These are phyloP conservation scores for Rhododendron kiyosumense DNA, from an alignment of 148 eudicot genomes.

Conservation along the genomic window DNA sequence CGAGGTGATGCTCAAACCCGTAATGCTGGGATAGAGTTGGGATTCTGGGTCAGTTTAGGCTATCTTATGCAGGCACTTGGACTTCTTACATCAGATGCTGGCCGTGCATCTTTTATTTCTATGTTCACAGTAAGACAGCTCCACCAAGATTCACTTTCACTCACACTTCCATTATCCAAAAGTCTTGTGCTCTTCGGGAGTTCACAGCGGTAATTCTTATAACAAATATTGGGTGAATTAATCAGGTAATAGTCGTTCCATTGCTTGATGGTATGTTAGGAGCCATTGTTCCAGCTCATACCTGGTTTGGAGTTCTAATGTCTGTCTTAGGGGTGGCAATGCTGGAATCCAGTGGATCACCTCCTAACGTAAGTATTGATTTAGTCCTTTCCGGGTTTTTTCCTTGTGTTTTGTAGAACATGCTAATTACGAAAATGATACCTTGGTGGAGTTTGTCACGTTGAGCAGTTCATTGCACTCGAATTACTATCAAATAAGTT, in stretches of 20 bases:
- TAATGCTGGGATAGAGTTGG: constrained; percentile 60
- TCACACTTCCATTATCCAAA: not conserved
- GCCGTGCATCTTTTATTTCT: constrained; percentile 65
- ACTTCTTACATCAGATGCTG: constrained; percentile 71
- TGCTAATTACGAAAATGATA: not conserved
- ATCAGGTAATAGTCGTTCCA: constrained; percentile 72
- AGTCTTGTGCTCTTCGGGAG: not conserved
- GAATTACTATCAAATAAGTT: not conserved
- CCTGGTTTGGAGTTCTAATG: constrained; percentile 71
- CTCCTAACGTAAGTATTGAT: constrained; percentile 55
- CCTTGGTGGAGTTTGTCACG: not conserved
- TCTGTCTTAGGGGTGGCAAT: constrained; percentile 59
- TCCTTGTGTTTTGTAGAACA: not conserved
- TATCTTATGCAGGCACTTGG: constrained; percentile 72
- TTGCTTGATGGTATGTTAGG: constrained; percentile 72
- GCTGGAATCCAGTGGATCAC: constrained; percentile 78
- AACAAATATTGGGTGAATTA: constrained; percentile 10
- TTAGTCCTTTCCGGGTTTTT: not conserved
- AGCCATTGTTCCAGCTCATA: constrained; percentile 44
- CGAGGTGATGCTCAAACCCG: constrained; percentile 41
- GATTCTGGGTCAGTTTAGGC: constrained; percentile 72
- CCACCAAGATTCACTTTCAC: not conserved
- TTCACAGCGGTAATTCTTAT: not conserved
- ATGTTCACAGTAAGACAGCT: constrained; percentile 57
- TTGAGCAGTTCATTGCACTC: not conserved